Conservation (phyloP, 495 filamentous ascomycete genomes). For the Aspergillus indologenus region DNA sequence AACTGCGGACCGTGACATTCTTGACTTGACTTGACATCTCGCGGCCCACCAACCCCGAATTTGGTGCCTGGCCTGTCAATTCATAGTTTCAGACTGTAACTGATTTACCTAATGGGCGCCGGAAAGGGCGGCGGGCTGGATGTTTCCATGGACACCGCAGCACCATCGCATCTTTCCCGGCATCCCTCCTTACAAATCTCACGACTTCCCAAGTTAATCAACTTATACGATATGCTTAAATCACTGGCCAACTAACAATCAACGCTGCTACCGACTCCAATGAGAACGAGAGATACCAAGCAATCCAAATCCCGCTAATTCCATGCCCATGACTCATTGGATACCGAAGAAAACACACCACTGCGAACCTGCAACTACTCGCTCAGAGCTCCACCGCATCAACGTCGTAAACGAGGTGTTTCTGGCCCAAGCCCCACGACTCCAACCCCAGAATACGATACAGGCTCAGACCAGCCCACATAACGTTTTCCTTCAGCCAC, state of each 20-base stretch:
- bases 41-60: background rate
- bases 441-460: slow-evolving; percentile 21
- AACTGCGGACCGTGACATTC: background rate
- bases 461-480: slow-evolving; percentile 15
- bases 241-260: background rate
- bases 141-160: background rate
- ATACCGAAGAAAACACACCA: background rate
- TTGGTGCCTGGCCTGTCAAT: background rate
- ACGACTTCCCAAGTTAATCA: too few relatives aligned
- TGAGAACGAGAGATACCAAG: background rate
- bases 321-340: background rate
- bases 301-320: background rate
- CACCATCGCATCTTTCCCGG: background rate
- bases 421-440: slow-evolving; percentile 24
- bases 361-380: background rate
- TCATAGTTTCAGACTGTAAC: background rate
- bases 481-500: slow-evolving; percentile 26
- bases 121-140: background rate
- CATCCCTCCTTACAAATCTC: background rate
- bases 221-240: background rate
- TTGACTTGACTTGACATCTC: slow-evolving; percentile 3
- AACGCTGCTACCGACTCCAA: background rate
- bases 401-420: slow-evolving; percentile 32
- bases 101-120: background rate
- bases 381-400: slow-evolving; percentile 17